phyloP scores from a whole-genome alignment of 2,329 filamentous ascomycete species.

The Chaetomiaceae sp. region DNA sequence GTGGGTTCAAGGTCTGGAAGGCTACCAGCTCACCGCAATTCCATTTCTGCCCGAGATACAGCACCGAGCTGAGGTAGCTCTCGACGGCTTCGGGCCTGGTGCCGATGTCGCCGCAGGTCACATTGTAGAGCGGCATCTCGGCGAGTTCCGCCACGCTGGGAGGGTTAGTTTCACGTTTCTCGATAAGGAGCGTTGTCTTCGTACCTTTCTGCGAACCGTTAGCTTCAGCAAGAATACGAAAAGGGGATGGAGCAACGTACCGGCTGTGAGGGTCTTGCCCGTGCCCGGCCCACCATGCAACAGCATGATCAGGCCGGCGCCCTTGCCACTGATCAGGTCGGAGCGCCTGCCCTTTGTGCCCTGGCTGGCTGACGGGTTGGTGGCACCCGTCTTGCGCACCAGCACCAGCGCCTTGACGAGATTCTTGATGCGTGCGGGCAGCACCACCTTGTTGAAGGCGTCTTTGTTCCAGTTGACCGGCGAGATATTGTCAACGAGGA shows the following conservation, averaged over 20 bases:
- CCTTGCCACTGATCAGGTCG: background rate
- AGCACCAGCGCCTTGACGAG: background rate
- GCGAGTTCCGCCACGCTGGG: background rate
- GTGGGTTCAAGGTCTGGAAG: too few species aligned
- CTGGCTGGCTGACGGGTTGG: background rate
- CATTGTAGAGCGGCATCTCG: background rate
- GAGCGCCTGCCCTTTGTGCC: background rate
- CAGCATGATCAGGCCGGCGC: background rate
- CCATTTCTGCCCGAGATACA: background rate
- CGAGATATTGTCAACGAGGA: background rate
- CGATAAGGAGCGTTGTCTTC: background rate
- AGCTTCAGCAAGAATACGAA: background rate
- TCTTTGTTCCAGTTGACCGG: background rate
- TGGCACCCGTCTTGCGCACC: background rate
- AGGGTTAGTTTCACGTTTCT: background rate
- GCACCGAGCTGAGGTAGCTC: background rate
- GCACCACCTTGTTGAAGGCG: background rate
- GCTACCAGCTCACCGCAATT: background rate
- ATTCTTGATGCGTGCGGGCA: background rate
- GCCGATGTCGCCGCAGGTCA: slow-evolving; percentile 1
- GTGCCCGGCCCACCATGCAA: background rate
- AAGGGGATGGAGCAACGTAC: background rate
- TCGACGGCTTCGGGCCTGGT: slow-evolving; percentile 1
- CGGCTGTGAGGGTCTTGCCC: background rate
- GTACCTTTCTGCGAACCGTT: background rate